Conservation (phyloP, 2,329 filamentous ascomycete genomes). For the Aphanoascus verrucosus region DNA sequence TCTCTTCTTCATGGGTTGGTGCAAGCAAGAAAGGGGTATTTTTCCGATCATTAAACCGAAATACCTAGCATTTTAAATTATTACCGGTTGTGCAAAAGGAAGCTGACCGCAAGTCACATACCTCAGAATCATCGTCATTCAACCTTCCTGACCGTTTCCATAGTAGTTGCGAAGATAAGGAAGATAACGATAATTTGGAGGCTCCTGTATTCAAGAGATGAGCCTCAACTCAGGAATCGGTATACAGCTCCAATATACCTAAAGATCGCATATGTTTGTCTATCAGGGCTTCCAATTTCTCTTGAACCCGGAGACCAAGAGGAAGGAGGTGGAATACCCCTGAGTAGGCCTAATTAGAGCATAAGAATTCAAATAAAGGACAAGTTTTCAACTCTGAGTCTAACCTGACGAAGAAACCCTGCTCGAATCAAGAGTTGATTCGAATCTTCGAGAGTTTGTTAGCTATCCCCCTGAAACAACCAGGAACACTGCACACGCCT, state of each 20-base stretch:
- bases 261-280: slow-evolving; percentile 78
- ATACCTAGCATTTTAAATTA: slow-evolving; percentile 46
- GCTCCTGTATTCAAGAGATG: slow-evolving; percentile 45
- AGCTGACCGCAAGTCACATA: slow-evolving; percentile 28
- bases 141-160: slow-evolving; percentile 79
- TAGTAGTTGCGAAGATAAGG: slow-evolving; percentile 70
- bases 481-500: not conserved
- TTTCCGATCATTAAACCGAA: slow-evolving; percentile 70
- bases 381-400: slow-evolving; percentile 11
- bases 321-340: slow-evolving; percentile 90
- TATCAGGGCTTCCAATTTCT: slow-evolving; percentile 75
- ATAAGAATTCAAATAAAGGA: not conserved
- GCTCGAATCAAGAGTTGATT: slow-evolving; percentile 58
- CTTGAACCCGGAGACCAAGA: slow-evolving; percentile 72
- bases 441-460: slow-evolving; percentile 39
- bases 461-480: not conserved
- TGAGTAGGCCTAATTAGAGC: slow-evolving; percentile 54
- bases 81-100: not conserved
- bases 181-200: slow-evolving; percentile 71
- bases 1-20: slow-evolving; percentile 94
- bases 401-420: slow-evolving; percentile 62
- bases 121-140: slow-evolving; percentile 59
- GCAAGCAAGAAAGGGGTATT: slow-evolving; percentile 64
- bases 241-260: slow-evolving; percentile 38
- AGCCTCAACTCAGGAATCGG: not conserved